phyloP scores from a whole-genome alignment of 2,329 filamentous ascomycete species.

The Ramularia endophylla region DNA sequence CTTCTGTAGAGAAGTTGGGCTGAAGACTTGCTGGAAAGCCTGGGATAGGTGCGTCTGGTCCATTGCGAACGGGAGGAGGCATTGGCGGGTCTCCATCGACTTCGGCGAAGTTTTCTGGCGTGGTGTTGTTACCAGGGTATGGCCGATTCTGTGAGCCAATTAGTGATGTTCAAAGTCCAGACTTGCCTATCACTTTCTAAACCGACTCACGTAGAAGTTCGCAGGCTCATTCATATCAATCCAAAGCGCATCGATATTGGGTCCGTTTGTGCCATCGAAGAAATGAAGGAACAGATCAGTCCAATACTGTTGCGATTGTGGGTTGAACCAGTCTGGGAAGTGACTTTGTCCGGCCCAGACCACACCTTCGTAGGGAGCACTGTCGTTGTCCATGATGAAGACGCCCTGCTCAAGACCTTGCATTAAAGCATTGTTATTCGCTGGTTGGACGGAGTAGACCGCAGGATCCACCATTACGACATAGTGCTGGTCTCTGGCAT shows the following conservation, averaged over 20 bases:
- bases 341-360: slow-evolving; percentile 62
- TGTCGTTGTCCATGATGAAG: slow-evolving; percentile 51
- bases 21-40: slow-evolving; percentile 14
- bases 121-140: slow-evolving; percentile 7
- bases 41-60: slow-evolving; percentile 11
- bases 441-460: slow-evolving; percentile 29
- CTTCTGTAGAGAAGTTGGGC: slow-evolving; percentile 3
- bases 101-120: slow-evolving; percentile 8
- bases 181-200: too few species aligned
- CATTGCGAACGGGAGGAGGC: slow-evolving; percentile 9
- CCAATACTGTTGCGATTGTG: slow-evolving; percentile 61
- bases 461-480: slow-evolving; percentile 66
- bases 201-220: slow-evolving; percentile 36
- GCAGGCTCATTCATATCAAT: slow-evolving; percentile 62
- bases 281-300: slow-evolving; percentile 58
- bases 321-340: slow-evolving; percentile 63
- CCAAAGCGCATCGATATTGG: slow-evolving; percentile 67
- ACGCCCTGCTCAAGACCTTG: slow-evolving; percentile 51
- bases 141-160: slow-evolving; percentile 1
- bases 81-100: slow-evolving; percentile 8
- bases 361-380: slow-evolving; percentile 56
- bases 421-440: slow-evolving; percentile 51
- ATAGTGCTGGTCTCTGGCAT: slow-evolving; percentile 28
- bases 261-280: slow-evolving; percentile 56
- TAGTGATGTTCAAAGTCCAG: too few species aligned